Base-by-base conservation (phyloP, 108 stramenopile genomes). In the Skeletonema menzelii region DNA sequence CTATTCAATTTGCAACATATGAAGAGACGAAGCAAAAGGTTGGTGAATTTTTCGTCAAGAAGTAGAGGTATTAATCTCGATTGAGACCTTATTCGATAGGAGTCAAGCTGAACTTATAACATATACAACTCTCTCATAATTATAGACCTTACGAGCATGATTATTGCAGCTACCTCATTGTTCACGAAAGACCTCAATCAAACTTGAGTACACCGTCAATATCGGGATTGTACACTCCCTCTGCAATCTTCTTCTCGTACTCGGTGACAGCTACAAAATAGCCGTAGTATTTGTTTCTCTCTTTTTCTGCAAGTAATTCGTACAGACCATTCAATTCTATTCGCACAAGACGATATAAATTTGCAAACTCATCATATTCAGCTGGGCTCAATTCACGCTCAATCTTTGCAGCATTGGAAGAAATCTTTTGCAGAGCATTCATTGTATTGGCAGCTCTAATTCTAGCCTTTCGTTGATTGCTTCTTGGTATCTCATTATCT, bases 1-100 rank as follows among this genome's bases (percentile, higher is more conserved):
- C 92, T 3, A 83, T 91, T 56, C 92, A 94, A 76, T 94, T 94
- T 69, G 93, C 90, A 13, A 90, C 93, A 2, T 94, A 94, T 73
- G 93, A 94, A 68, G 93, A 91, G 72, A 94, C 90, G 13, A 94
- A 94, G 75, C 84, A 87, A 67, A 74, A 76, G 22, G 88, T 94
- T 34, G 49, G 27, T 47, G 38, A 44, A 32, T 69, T 60, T n/a
- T 88, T 83, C 67, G 66, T 59, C 10, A 69, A 75, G 44, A 68
- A 40, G 63, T 74, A 55, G 60, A 2, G 6, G 22, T 22, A 1
- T 10, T 2, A 3, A 22, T 1, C 4, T 53, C 8, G 6, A 53
- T 53, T n/a, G 4, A 0, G 1, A 5, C 1, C 30, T 31, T 5
- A 37, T 37, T 37, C 6, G 35, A 37, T 7, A 0, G 30, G 30